Evolutionary conservation across 768 basidiomycete species (phyloP).

Genomic region (Tricholoma bakamatsutake): DNA sequence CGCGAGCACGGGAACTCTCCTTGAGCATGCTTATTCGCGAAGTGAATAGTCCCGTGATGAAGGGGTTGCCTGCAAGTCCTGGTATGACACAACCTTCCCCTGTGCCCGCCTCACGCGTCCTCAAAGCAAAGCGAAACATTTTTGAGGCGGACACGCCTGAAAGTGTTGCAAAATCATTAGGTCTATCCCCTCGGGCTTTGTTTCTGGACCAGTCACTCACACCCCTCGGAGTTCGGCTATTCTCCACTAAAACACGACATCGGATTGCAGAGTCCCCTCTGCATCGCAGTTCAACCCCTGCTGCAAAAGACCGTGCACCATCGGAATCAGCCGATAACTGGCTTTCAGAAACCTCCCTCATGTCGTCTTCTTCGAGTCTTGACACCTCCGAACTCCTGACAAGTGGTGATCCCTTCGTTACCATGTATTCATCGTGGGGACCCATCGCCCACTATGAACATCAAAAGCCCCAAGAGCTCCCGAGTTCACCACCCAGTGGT

Average conservation of each 20-base stretch:
- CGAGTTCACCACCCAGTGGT: slow-evolving; percentile 24
- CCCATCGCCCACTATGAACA: slow-evolving; percentile 18
- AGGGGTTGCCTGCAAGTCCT: slow-evolving; percentile 29
- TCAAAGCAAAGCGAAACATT: slow-evolving; percentile 7
- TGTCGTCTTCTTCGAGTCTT: slow-evolving; percentile 17
- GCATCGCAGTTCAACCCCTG: slow-evolving; percentile 23
- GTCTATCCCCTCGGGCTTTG: slow-evolving; percentile 34
- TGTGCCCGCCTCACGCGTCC: slow-evolving; percentile 16
- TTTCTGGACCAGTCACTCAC: slow-evolving; percentile 31
- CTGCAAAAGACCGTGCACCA: slow-evolving; percentile 20
- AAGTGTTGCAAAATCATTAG: slow-evolving; percentile 25
- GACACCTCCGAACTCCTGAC: slow-evolving; percentile 15
- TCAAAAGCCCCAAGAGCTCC: slow-evolving; percentile 17
- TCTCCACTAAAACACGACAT: slow-evolving; percentile 18
- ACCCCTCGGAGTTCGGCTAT: slow-evolving; percentile 14
- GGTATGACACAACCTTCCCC: slow-evolving; percentile 30
- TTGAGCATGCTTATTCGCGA: slow-evolving; percentile 58
- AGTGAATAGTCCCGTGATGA: slow-evolving; percentile 41
- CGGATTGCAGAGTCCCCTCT: slow-evolving; percentile 46
- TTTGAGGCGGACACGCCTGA: slow-evolving; percentile 27
- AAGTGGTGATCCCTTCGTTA: slow-evolving; percentile 41
- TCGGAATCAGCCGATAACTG: slow-evolving; percentile 35
- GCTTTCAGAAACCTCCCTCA: slow-evolving; percentile 29
- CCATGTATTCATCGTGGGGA: slow-evolving; percentile 38
- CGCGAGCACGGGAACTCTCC: slow-evolving; percentile 55